Evolutionary conservation across 352 stramenopile species (phyloP).

Genomic region (Globisporangium ultimum): DNA sequence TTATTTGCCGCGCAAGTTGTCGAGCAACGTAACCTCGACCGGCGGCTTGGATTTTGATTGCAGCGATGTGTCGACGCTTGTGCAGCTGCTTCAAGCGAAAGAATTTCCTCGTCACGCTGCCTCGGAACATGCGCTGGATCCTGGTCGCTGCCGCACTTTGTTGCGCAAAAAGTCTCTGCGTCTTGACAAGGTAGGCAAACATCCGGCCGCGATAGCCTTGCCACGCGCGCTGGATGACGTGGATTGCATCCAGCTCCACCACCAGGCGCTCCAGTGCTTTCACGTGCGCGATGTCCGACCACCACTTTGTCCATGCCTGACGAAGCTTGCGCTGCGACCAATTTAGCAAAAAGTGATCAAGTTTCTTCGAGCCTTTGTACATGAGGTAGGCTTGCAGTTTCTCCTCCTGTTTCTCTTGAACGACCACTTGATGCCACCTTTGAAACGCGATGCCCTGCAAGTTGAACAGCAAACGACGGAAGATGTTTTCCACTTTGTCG

Average conservation of each 20-base stretch:
- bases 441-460: conserved; percentile 59
- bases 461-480: conserved; percentile 64
- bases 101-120: conserved; percentile 56
- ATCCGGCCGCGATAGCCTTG: conserved; percentile 40
- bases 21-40: conserved; percentile 39
- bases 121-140: conserved; percentile 64
- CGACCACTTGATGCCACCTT: conserved; percentile 49
- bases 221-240: conserved; percentile 59
- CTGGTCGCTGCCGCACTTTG: conserved; percentile 41
- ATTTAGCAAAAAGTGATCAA: conserved; percentile 66
- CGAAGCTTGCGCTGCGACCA: conserved; percentile 66
- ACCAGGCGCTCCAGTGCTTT: conserved; percentile 48
- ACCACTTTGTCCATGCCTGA: conserved; percentile 72
- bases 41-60: conserved; percentile 48
- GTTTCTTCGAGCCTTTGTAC: conserved; percentile 77
- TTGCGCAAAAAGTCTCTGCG: conserved; percentile 31
- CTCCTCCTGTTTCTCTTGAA: conserved; percentile 66
- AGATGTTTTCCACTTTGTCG: conserved; percentile 77
- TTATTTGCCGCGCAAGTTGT: conserved; percentile 17
- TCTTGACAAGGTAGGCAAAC: conserved; percentile 45
- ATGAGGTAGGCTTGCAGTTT: conserved; percentile 69
- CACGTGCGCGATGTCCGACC: conserved; percentile 39
- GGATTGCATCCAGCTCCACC: conserved; percentile 48
- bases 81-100: conserved; percentile 51
- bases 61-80: conserved; percentile 35